Evolutionary conservation across 768 basidiomycete species (phyloP), one percentile per base, ranked within the genome.

Genomic region (Gloeostereum incarnatum): DNA sequence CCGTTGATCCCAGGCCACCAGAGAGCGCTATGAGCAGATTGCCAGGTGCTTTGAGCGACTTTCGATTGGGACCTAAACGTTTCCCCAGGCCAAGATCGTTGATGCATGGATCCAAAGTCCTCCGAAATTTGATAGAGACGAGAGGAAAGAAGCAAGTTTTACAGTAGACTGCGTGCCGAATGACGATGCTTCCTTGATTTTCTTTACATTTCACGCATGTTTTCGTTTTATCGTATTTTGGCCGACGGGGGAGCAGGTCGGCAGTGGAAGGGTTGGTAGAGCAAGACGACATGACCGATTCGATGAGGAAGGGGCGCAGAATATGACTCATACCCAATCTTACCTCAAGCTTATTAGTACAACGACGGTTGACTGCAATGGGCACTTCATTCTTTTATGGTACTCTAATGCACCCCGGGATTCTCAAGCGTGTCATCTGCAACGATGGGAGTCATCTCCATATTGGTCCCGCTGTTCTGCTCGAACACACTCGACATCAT

Each of bases 151-250:
- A 26, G 42, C 45, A 68, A 49, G 49, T 86, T 86, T 77, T 85
- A 83, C 87, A 90, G 51, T 89, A 90, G 14, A 85, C 81, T 10
- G 81, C 76, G 53, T 89, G 83, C 29, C 84, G 69, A 39, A 88
- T 75, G 34, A 87, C 77, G 20, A 88, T 61, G 37, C 77, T 82
- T 17, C 83, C 87, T 5, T 39, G 45, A 18, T 68, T 69, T 21
- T 57, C 60, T 53, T 85, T 88, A 57, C 87, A 90, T 49, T 78
- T 81, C n/a, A 85, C 67, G 47, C 86, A 90, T 9, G 57, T 52
- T 42, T 65, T 79, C 2, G 75, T 68, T 56, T 73, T 78, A 52
- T 82, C 81, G 48, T 75, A 83, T 49, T 74, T 85, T 37, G 62
- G 59, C 18, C 78, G 75, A 22, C 72, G 13, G 29, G 17, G 29